Base-by-base conservation (phyloP, 129 eudicot genomes). In the Ambrosia trifida region DNA sequence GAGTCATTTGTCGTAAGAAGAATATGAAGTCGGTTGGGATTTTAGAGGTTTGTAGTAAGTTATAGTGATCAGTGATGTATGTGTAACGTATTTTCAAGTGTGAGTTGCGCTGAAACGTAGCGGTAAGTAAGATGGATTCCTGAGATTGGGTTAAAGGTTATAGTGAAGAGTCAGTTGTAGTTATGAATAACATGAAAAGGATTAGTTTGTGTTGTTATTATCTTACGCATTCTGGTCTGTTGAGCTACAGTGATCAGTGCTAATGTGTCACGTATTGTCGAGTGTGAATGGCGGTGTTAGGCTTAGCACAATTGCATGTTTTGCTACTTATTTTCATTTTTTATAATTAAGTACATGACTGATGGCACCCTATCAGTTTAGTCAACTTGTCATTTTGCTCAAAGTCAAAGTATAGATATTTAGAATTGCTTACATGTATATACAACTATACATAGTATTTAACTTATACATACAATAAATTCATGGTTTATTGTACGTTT, bases 401-500 rank as follows among this genome's bases (percentile, higher is more conserved):
- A 24, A 24, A 24, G 24, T 33, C 3, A 8, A 53, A 2, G 13
- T 53, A 53, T 53, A 47, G 19, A 47, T 56, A 24, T 24, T 2
- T 20, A 12, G 24, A 57, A 57, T 7, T 57, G 63, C 63, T 13
- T 59, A 30, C 12, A 59, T 59, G 64, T 59, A 19, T 59, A 30
- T 11, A 24, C 28, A 18, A 28, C 18, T 58, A 58, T 30, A 30
- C 64, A 31, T 59, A 59, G 11, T 32, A 31, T 32, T 17, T 3
- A 12, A 30, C 19, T 9, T 24, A 11, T 57, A 57, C n/a, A n/a
- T 57, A 24, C 28, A 28, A 20, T 20, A 54, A 9, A 7, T 54
- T 54, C 61, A 57, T 57, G 40, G 64, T 59, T 57, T 10, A 24
- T 36, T 57, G 24, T 62, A 49, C 50, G 54, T 70, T 56, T 64